These are phyloP conservation scores for Diplocarpon rosae DNA, from an alignment of 2,329 filamentous ascomycete species.

Conservation along the genomic window DNA sequence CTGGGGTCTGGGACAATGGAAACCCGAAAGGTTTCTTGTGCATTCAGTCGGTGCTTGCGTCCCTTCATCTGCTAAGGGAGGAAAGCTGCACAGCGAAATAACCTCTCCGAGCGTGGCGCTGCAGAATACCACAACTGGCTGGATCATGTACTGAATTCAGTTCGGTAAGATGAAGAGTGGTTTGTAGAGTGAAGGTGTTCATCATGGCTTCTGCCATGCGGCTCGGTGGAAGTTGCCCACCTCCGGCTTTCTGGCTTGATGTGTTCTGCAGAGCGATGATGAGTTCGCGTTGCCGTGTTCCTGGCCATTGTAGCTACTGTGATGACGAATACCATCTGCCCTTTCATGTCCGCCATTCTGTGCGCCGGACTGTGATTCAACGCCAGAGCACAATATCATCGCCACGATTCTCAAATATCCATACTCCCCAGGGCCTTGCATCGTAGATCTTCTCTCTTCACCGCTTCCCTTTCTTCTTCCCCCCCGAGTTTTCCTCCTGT, in stretches of 20 bases:
- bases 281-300: too few relatives aligned
- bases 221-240: too few relatives aligned
- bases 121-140: conserved; percentile 59
- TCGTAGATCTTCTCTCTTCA: conserved; percentile 6
- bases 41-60: conserved; percentile 60
- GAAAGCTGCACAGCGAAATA: conserved; percentile 38
- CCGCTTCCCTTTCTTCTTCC: conserved; percentile 27
- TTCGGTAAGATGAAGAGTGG: conserved; percentile 37
- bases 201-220: too few relatives aligned
- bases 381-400: not conserved
- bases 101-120: conserved; percentile 34
- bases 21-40: conserved; percentile 72
- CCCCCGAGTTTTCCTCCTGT: conserved; percentile 38
- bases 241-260: too few relatives aligned
- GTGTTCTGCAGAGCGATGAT: too few relatives aligned
- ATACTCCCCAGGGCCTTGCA: not conserved
- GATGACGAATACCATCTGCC: too few relatives aligned
- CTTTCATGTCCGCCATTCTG: too few relatives aligned
- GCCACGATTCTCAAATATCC: not conserved
- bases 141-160: conserved; percentile 86
- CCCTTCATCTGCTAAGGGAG: conserved; percentile 51
- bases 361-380: not conserved
- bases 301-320: too few relatives aligned
- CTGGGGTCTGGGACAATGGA: conserved; percentile 73
- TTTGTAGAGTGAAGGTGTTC: conserved; percentile 28